Percentiles rank a stretch among this genome's conserved stretches.
Evolutionary conservation across 805 yeast species (phyloP).

Genomic region (Candida boleticola): DNA sequence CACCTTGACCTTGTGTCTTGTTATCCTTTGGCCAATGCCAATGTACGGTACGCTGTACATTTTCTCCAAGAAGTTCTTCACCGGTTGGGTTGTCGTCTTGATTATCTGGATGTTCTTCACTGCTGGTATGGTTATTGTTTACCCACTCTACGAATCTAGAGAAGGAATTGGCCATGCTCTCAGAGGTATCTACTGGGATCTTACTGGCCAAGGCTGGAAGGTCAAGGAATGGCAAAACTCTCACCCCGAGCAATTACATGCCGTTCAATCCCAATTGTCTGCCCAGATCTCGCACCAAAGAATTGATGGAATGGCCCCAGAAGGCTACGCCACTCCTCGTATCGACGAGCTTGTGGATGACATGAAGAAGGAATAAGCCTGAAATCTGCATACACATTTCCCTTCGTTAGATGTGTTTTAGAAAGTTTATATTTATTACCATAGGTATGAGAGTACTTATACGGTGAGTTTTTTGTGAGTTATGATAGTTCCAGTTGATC

Average conservation of each 20-base stretch:
- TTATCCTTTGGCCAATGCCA: conserved; percentile 91
- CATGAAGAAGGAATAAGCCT: conserved; percentile 16
- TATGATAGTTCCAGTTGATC: no score
- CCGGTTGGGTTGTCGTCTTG: conserved; percentile 85
- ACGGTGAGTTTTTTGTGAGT: no score
- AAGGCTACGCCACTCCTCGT: conserved; percentile 19
- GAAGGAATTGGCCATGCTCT: conserved; percentile 58
- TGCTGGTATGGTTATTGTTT: conserved; percentile 59
- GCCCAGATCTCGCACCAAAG: conserved; percentile 25
- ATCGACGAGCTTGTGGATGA: conserved; percentile 21
- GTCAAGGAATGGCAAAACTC: conserved; percentile 71
- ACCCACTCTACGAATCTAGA: conserved; percentile 76
- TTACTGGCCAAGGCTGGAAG: conserved; percentile 71
- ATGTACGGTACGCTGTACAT: conserved; percentile 81
- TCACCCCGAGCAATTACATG: conserved; percentile 75
- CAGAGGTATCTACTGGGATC: conserved; percentile 86
- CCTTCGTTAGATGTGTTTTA: no score
- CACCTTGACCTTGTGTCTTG: conserved; percentile 57
- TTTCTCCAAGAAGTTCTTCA: conserved; percentile 73
- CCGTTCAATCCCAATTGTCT: conserved; percentile 61
- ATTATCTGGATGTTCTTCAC: conserved; percentile 79
- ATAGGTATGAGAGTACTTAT: no score
- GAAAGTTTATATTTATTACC: no score
- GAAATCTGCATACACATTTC: no score
- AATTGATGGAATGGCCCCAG: conserved; percentile 24